phyloP scores from a whole-genome alignment of 179 eudicot genomes.

The Silene coronaria region DNA sequence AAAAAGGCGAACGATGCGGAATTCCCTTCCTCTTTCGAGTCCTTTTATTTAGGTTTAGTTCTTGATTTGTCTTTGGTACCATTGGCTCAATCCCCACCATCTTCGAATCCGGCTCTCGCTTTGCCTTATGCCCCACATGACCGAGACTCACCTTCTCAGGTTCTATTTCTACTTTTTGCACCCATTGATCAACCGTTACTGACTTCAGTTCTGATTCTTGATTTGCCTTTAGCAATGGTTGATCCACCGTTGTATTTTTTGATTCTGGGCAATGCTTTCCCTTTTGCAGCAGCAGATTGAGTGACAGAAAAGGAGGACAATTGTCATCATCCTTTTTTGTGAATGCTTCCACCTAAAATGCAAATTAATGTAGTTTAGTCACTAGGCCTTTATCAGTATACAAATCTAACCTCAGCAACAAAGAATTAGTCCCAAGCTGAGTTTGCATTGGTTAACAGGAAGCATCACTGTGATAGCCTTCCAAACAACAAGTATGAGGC shows the following conservation, averaged over 20 bases:
- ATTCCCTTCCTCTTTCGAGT: slow-evolving; percentile 44
- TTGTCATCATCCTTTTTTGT: slow-evolving; percentile 16
- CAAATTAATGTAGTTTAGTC: background rate
- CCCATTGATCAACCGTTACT: background rate
- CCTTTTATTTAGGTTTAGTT: background rate
- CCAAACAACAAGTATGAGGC: too few species aligned
- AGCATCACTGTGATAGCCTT: background rate
- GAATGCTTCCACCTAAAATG: slow-evolving; percentile 33
- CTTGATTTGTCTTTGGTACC: slow-evolving; percentile 8
- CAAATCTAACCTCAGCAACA: background rate
- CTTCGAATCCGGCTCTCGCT: background rate
- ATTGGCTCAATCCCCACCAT: background rate
- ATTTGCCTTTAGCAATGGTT: slow-evolving; percentile 2
- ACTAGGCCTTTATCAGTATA: background rate
- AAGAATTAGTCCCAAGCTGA: background rate
- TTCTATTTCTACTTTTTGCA: background rate
- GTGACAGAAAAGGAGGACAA: slow-evolving; percentile 33
- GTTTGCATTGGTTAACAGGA: background rate
- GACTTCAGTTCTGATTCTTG: slow-evolving; percentile 1
- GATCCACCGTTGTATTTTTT: background rate
- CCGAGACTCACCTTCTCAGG: background rate
- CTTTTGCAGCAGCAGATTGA: slow-evolving; percentile 13
- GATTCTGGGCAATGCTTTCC: background rate
- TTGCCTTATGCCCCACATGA: slow-evolving; percentile 1
- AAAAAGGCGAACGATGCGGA: slow-evolving; percentile 43